Conservation (phyloP, 2,329 filamentous ascomycete genomes). For the Lecanicillium sp. region DNA sequence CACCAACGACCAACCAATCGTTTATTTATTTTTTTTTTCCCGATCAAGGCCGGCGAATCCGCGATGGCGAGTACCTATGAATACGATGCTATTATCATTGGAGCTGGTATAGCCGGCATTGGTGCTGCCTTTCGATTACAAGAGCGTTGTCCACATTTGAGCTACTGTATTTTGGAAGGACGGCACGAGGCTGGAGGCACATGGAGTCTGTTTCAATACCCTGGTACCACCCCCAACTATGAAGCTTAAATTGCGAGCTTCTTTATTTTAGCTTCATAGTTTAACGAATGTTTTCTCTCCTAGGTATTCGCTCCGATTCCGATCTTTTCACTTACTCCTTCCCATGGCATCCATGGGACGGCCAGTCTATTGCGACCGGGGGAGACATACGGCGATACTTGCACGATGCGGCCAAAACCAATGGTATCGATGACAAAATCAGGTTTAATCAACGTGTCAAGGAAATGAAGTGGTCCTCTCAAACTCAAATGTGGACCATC, state of each 20-base stretch:
- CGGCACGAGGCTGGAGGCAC: slow-evolving; percentile 65
- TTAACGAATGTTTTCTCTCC: too few relatives aligned
- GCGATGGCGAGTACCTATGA: too few relatives aligned
- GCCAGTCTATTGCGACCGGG: slow-evolving; percentile 45
- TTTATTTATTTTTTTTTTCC: too few relatives aligned
- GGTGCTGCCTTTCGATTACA: slow-evolving; percentile 66
- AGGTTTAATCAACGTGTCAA: slow-evolving; percentile 44
- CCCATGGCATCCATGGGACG: slow-evolving; percentile 62
- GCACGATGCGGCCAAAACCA: slow-evolving; percentile 40
- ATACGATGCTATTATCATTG: slow-evolving; percentile 59
- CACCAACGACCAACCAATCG: too few relatives aligned
- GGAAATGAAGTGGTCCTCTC: slow-evolving; percentile 47
- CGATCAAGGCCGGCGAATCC: too few relatives aligned
- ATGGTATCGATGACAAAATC: slow-evolving; percentile 51
- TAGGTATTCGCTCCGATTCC: slow-evolving; percentile 57
- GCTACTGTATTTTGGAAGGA: slow-evolving; percentile 63
- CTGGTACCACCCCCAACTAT: too few relatives aligned
- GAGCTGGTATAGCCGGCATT: slow-evolving; percentile 70
- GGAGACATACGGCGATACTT: slow-evolving; percentile 50
- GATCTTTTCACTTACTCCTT: slow-evolving; percentile 61
- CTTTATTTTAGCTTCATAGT: too few relatives aligned
- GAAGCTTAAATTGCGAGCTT: too few relatives aligned
- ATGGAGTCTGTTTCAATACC: slow-evolving; percentile 73
- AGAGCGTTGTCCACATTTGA: slow-evolving; percentile 44
- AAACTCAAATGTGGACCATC: slow-evolving; percentile 48